These are phyloP conservation scores for Kodamaea sp. DNA, from an alignment of 1,139 yeast genomes.

Conservation along the genomic window DNA sequence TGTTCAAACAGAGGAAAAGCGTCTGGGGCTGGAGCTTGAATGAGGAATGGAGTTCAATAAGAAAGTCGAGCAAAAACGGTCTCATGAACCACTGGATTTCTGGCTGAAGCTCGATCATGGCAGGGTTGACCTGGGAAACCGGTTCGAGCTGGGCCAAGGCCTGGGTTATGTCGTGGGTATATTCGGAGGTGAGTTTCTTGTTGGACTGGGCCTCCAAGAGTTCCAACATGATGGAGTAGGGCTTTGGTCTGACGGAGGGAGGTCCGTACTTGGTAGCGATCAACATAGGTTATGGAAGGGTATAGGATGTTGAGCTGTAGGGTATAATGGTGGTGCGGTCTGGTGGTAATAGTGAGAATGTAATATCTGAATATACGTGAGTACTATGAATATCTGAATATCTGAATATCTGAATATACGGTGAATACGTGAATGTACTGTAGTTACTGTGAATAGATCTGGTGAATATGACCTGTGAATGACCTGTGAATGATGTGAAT, in stretches of 20 bases:
- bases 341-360: too few species aligned
- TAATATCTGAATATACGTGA: too few species aligned
- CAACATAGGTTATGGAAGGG: too few species aligned
- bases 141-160: conserved; percentile 35
- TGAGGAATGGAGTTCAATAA: conserved; percentile 78
- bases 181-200: conserved; percentile 43
- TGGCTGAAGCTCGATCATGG: conserved; percentile 88
- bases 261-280: conserved; percentile 38
- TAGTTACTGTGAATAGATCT: too few species aligned
- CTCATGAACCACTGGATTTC: conserved; percentile 94
- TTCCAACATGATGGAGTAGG: conserved; percentile 47
- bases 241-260: conserved; percentile 39
- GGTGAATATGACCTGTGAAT: too few species aligned
- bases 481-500: too few species aligned
- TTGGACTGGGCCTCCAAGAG: conserved; percentile 49
- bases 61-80: conserved; percentile 80
- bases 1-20: conserved; percentile 73
- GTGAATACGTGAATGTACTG: too few species aligned
- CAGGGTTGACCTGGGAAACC: conserved; percentile 46
- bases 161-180: conserved; percentile 32
- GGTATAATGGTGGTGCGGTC: too few species aligned
- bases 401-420: too few species aligned
- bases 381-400: too few species aligned
- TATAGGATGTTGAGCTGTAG: too few species aligned
- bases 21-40: conserved; percentile 79